These are phyloP conservation scores for Fomitopsis pinicola DNA, from an alignment of 1,284 basidiomycete genomes.

Conservation along the genomic window DNA sequence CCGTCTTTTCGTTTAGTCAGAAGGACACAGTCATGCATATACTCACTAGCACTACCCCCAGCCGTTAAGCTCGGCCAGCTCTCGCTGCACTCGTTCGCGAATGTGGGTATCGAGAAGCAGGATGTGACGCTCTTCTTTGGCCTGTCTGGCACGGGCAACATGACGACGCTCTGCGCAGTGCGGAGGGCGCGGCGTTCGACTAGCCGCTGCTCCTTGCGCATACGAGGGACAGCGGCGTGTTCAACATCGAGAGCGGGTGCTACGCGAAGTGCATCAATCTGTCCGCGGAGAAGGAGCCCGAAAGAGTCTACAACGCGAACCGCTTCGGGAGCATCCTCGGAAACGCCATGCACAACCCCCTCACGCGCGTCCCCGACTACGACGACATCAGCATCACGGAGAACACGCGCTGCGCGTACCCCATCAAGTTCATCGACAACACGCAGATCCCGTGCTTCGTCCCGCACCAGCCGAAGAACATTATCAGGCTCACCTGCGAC, in stretches of 20 bases:
- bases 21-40: too few relatives aligned
- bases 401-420: constrained; percentile 98
- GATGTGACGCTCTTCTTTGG: constrained; percentile 99
- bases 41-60: constrained; percentile 99
- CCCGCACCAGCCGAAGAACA: constrained; percentile 81
- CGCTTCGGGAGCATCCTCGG: constrained; percentile 96
- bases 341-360: constrained; percentile 98
- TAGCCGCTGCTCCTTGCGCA: too few relatives aligned
- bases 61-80: constrained; percentile 97
- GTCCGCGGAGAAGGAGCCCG: constrained; percentile 94
- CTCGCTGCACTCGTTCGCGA: constrained; percentile 98
- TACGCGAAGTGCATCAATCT: constrained; percentile 99
- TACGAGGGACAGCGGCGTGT: too few relatives aligned
- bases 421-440: constrained; percentile 95
- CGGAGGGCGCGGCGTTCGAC: too few relatives aligned
- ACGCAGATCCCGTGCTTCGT: constrained; percentile 91
- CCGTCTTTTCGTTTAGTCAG: too few relatives aligned
- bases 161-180: constrained; percentile 93
- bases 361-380: constrained; percentile 86
- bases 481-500: too few relatives aligned
- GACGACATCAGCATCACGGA: constrained; percentile 97
- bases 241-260: too few relatives aligned
- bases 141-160: constrained; percentile 97
- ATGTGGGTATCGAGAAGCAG: constrained; percentile 85
- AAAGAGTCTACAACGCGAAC: constrained; percentile 96